Base-by-base conservation (phyloP, 352 stramenopile species). In the Aphanomyces stellatus region DNA sequence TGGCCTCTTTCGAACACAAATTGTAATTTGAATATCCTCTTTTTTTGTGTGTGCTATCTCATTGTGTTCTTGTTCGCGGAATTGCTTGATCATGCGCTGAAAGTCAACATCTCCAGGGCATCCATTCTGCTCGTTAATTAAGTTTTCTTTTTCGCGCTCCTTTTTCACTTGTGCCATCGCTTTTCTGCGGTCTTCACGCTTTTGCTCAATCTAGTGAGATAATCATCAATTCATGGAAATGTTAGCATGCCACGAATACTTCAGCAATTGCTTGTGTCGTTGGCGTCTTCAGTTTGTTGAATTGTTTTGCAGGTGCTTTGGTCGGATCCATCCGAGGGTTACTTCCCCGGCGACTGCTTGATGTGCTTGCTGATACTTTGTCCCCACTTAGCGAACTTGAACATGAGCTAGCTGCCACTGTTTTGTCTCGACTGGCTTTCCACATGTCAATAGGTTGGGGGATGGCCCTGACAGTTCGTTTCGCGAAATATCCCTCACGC, bases 1-100 rank as follows among this genome's bases (percentile, higher is more conserved):
- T 0, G 96, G 96, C 19, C 96, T 84, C 75, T 99, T 99, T 42
- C 96, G 86, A 42, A 99, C 93, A 53, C 97, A 95, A 22, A 99
- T 97, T 30, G 90, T 91, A 73, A 99, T 98, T 71, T 96, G 94
- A 17, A 76, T 89, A 48, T 93, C 82, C 4, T 74, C 81, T 3
- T 76, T 70, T 10, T 72, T 61, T 0, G 72, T 70, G 43, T 92
- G 84, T 2, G 71, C 57, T 31, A 75, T 63, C 11, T 66, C 75
- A 62, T 88, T 85, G 55, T 87, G 76, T 40, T 71, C 89, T 61
- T 91, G 80, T 64, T 93, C 85, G 3, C 87, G 80, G 55, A 94
- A 96, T 53, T 75, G 71, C 46, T 85, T 82, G 65, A 96, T 96
- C 88, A 96, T 95, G 65, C 88, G 83, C 72, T 96, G 88, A 67